These are phyloP conservation scores for Hypholoma fasciculare DNA, from an alignment of 768 basidiomycete species.

Conservation along the genomic window DNA sequence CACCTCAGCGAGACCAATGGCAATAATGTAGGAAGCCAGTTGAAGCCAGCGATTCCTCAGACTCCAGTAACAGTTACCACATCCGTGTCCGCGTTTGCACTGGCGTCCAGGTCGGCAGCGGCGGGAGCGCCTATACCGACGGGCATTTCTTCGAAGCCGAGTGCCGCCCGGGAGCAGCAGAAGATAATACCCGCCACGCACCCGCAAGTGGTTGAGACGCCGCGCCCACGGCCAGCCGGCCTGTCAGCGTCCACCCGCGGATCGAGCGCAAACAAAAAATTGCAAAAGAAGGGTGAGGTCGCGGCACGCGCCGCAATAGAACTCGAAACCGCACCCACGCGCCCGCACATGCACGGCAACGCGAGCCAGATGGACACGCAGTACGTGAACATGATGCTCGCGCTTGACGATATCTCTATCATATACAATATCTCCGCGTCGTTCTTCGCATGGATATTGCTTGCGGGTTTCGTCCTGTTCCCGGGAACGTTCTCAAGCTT, in stretches of 20 bases:
- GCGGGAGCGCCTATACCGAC: too few species aligned
- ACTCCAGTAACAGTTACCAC: too few species aligned
- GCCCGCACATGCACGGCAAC: conserved; percentile 18
- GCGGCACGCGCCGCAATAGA: conserved; percentile 2
- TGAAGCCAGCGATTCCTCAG: too few species aligned
- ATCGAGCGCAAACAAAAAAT: conserved; percentile 1
- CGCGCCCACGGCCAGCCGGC: background rate
- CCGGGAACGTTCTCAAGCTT: conserved; percentile 61
- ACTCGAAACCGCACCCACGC: conserved; percentile 5
- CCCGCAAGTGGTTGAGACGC: background rate
- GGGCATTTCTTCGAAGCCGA: background rate
- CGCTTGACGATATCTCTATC: conserved; percentile 53
- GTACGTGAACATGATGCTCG: conserved; percentile 64
- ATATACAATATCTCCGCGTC: conserved; percentile 47
- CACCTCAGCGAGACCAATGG: too few species aligned
- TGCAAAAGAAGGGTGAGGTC: background rate
- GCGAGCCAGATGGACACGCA: conserved; percentile 42
- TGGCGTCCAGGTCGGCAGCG: too few species aligned
- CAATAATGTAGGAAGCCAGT: too few species aligned
- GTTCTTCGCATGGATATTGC: conserved; percentile 64
- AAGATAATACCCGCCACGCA: background rate
- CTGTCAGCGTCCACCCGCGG: background rate
- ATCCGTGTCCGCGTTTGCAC: too few species aligned
- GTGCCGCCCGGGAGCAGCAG: background rate
- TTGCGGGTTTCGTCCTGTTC: conserved; percentile 63